Conservation (phyloP, 352 stramenopile genomes). For the Phytophthora sojae region DNA sequence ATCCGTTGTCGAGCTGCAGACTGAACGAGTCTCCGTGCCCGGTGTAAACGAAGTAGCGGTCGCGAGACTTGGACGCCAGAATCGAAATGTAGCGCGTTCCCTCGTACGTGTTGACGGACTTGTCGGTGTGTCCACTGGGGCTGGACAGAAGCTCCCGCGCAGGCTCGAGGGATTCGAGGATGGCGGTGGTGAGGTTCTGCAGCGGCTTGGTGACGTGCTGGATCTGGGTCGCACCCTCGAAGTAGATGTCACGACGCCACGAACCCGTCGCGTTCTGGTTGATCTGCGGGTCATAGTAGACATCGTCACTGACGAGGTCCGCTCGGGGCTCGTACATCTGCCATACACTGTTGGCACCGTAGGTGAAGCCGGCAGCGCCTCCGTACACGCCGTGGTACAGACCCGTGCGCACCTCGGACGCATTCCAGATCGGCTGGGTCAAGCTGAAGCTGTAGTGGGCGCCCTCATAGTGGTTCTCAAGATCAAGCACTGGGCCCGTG, state of each 20-base stretch:
- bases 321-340: conserved; percentile 31
- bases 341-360: conserved; percentile 35
- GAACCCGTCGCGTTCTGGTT: conserved; percentile 26
- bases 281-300: conserved; percentile 26
- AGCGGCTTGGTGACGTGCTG: conserved; percentile 34
- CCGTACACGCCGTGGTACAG: conserved; percentile 34
- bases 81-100: conserved; percentile 34
- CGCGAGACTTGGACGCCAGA: conserved; percentile 13
- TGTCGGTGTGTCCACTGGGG: conserved; percentile 6
- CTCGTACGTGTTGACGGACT: conserved; percentile 21
- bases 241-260: conserved; percentile 31
- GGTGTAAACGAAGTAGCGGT: conserved; percentile 30
- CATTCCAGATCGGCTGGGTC: conserved; percentile 22
- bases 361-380: conserved; percentile 27
- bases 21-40: conserved; percentile 32
- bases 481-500: conserved; percentile 28
- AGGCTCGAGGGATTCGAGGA: not conserved
- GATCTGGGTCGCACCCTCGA: conserved; percentile 30
- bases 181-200: conserved; percentile 1
- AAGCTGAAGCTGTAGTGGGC: conserved; percentile 29
- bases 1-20: conserved; percentile 16
- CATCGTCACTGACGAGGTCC: conserved; percentile 27
- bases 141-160: conserved; percentile 23
- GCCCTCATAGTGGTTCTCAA: conserved; percentile 36
- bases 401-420: conserved; percentile 25